Percentiles rank a stretch among this genome's conserved stretches.
Evolutionary conservation across 257 asterid genomes (phyloP).

Genomic region (Anisodus tanguticus): DNA sequence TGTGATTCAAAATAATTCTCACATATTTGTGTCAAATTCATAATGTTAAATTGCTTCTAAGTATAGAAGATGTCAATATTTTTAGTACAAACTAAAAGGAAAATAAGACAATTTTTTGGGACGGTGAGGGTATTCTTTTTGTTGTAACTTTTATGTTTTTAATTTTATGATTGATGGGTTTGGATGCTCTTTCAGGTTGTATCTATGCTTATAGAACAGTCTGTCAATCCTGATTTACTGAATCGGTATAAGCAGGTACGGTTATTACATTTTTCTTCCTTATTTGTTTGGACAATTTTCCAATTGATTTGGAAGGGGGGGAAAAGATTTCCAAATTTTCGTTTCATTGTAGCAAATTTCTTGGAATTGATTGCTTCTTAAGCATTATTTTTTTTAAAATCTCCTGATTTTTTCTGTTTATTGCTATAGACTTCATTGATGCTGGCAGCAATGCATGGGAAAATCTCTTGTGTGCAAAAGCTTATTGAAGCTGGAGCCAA

Average conservation of each 20-base stretch:
- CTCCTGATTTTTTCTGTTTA: slow-evolving; percentile 31
- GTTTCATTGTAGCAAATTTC: background rate
- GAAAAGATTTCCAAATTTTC: background rate
- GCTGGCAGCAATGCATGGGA: slow-evolving; percentile 99
- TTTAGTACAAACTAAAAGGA: too few species aligned
- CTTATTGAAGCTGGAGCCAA: slow-evolving; percentile 93
- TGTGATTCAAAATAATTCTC: too few species aligned
- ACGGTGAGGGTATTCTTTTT: background rate
- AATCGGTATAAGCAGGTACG: slow-evolving; percentile 87
- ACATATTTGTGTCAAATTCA: too few species aligned
- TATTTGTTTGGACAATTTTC: slow-evolving; percentile 20
- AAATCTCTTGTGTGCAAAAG: slow-evolving; percentile 76
- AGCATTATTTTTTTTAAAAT: background rate
- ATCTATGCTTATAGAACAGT: slow-evolving; percentile 71
- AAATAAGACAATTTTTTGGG: too few species aligned
- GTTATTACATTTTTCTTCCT: background rate
- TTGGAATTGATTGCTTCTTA: background rate
- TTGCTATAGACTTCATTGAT: slow-evolving; percentile 86
- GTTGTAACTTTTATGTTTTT: slow-evolving; percentile 6
- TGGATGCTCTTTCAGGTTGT: slow-evolving; percentile 60
- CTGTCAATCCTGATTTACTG: slow-evolving; percentile 73
- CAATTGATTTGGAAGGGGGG: background rate
- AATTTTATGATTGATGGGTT: slow-evolving; percentile 30
- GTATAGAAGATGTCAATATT: too few species aligned
- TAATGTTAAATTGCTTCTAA: too few species aligned